Conservation (phyloP, 2,329 filamentous ascomycete genomes). For the Clarireedia homoeocarpa region DNA sequence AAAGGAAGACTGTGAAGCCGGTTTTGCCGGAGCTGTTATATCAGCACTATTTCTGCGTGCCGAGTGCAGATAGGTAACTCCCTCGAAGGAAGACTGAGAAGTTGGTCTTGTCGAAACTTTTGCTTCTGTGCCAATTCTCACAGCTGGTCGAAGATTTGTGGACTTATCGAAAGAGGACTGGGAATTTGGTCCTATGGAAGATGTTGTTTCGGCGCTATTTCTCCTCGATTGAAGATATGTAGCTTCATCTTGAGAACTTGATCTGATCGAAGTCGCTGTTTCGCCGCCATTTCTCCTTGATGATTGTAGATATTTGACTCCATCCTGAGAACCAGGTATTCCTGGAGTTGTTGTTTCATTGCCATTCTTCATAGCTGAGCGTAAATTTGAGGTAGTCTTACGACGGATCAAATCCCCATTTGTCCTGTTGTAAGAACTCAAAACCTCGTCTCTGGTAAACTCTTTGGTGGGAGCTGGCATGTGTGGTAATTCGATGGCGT, state of each 20-base stretch:
- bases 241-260: conserved; percentile 1
- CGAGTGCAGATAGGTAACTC: too few species aligned
- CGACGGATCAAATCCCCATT: conserved; percentile 35
- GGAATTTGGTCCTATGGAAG: too few species aligned
- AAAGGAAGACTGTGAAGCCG: too few species aligned
- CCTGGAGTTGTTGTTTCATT: conserved; percentile 15
- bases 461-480: conserved; percentile 39
- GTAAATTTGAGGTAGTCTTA: conserved; percentile 27
- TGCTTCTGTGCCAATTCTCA: conserved; percentile 3
- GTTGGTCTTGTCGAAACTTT: conserved; percentile 4
- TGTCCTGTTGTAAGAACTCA: conserved; percentile 27
- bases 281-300: too few species aligned
- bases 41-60: too few species aligned
- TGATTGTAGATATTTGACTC: too few species aligned
- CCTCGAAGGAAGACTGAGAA: neutral
- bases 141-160: neutral
- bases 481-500: conserved; percentile 47
- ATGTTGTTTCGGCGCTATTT: too few species aligned
- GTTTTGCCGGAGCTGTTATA: too few species aligned
- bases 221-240: too few species aligned
- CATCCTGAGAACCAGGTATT: conserved; percentile 20
- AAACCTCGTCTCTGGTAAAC: conserved; percentile 58
- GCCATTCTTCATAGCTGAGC: conserved; percentile 14
- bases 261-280: too few species aligned
- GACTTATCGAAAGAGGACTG: too few species aligned